Base-by-base conservation (phyloP, 768 basidiomycete species). In the Phaeolepiota aurea region DNA sequence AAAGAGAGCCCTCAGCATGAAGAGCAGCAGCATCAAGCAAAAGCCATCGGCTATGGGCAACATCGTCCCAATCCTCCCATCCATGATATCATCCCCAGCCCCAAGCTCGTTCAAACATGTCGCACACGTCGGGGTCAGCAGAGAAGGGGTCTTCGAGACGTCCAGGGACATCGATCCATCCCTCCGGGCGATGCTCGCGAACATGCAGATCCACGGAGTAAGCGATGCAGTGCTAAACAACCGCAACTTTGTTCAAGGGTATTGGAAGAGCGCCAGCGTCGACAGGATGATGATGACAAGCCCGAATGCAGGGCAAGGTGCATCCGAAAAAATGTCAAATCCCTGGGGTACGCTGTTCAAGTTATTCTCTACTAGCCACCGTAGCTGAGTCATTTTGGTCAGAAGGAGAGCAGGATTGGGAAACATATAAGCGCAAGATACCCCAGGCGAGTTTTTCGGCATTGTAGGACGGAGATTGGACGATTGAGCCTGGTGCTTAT, bases 31-130 rank as follows among this genome's bases (percentile, higher is more conserved):
- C 21, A 15, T 35, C 15, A 19, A 15, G 18, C 12, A 46, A 55
- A 47, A 46, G 18, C 52, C 15, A 46, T 47, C 42, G 32, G 44
- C 30, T 48, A 50, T 55, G 7, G 25, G 25, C 7, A 28, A n/a
- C n/a, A 28, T 28, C n/a, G n/a, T n/a, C n/a, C 38, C 53, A 14
- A 55, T 71, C 43, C 56, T 63, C 7, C 55, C 65, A 3, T 57
- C 65, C 5, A 61, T 74, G 61, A 76, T 84, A 47, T 81, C 81
- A 11, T 53, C 68, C 13, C 81, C 82, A 0, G 58, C 69, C 0
- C 69, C 74, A 3, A 67, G 76, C 42, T 76, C 81, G 15, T 84
- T 83, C 54, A 71, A 73, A 42, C 82, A 85, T 50, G 65, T 82
- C 40, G 69, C 74, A 15, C 82, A 84, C 53, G 70, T 83, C 38